Evolutionary conservation across 2,329 filamentous ascomycete genomes (phyloP).

Genomic region (Hawksworthiomyces lignivorus): DNA sequence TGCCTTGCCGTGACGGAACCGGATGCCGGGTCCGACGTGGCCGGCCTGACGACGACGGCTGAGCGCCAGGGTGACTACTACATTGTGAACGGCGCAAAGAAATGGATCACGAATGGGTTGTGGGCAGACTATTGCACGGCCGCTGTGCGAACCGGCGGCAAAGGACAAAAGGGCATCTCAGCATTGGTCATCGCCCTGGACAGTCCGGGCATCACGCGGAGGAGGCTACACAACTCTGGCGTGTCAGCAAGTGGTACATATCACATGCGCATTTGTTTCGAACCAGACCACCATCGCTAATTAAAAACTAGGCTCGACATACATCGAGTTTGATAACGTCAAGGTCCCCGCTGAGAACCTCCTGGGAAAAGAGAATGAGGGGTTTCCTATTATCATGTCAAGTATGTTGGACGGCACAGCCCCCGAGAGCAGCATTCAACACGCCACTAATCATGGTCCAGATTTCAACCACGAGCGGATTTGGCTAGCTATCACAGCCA

Average conservation of each 20-base stretch:
- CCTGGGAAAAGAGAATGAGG: constrained; percentile 95
- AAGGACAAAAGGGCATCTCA: constrained; percentile 87
- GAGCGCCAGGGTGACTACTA: constrained; percentile 98
- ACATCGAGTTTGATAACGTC: constrained; percentile 97
- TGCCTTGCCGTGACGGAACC: constrained; percentile 96
- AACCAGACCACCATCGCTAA: no score
- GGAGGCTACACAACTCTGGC: no score
- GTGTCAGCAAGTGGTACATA: no score
- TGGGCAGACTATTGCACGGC: constrained; percentile 98
- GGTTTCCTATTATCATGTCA: constrained; percentile 97
- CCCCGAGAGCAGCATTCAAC: no score
- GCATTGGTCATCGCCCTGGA: constrained; percentile 97
- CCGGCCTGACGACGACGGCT: constrained; percentile 90
- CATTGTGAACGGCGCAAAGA: constrained; percentile 99
- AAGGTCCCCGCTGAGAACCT: constrained; percentile 98
- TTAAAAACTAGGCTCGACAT: constrained; percentile 93
- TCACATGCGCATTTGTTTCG: no score
- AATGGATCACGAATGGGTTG: constrained; percentile 98
- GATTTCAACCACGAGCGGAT: constrained; percentile 99
- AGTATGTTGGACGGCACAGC: no score
- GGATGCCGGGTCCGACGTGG: constrained; percentile 90
- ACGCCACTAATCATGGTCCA: no score
- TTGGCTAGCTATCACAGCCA: constrained; percentile 94
- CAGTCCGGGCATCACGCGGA: constrained; percentile 95
- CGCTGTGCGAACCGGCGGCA: constrained; percentile 80